Evolutionary conservation across 768 basidiomycete genomes (phyloP).

Genomic region (Tylopilus felleus): DNA sequence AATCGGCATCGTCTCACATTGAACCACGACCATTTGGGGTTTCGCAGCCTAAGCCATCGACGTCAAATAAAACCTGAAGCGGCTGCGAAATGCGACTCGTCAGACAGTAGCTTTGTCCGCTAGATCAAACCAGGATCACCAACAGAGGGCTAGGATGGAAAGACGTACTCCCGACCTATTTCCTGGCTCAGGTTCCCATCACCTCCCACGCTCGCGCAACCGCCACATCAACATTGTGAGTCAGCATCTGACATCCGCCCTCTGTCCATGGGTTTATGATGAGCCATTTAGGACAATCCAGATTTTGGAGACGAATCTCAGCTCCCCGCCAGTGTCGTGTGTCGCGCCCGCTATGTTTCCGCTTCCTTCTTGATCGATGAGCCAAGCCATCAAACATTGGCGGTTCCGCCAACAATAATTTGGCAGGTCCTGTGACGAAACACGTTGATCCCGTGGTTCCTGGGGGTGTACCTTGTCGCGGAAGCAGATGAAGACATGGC

Average conservation of each 20-base stretch:
- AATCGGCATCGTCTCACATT: neutral
- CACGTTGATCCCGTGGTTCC: neutral
- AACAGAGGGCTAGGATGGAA: neutral
- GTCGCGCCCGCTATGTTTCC: neutral
- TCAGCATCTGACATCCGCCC: neutral
- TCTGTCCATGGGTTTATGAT: neutral
- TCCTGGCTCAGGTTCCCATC: neutral
- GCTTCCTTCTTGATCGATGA: neutral
- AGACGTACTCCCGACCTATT: neutral
- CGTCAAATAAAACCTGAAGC: neutral
- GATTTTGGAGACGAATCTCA: neutral
- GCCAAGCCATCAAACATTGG: neutral
- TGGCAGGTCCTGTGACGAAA: neutral
- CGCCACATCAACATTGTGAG: slow-evolving; percentile 3
- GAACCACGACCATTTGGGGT: neutral
- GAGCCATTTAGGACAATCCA: neutral
- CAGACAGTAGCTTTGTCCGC: neutral
- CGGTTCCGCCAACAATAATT: neutral
- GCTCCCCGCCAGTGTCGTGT: neutral
- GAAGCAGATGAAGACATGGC: neutral
- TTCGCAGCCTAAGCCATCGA: neutral
- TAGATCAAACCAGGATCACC: neutral
- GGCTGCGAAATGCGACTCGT: no score
- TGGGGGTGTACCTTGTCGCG: neutral
- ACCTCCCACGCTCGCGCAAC: slow-evolving; percentile 13